These are phyloP conservation scores for Arthrobotrys pseudoclavata DNA, from an alignment of 2,329 filamentous ascomycete genomes.

Conservation along the genomic window DNA sequence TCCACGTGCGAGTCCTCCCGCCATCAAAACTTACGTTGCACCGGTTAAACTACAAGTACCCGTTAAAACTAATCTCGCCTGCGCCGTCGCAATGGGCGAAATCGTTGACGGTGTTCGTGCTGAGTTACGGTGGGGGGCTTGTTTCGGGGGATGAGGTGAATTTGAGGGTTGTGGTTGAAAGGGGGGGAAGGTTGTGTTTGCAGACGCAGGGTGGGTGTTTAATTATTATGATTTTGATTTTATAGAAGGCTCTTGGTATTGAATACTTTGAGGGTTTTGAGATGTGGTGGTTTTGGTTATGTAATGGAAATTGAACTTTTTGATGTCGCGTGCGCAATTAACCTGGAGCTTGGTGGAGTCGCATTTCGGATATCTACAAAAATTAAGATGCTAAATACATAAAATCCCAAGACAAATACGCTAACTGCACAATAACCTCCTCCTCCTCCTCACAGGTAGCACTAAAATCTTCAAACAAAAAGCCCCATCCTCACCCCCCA, in stretches of 20 bases:
- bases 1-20: conserved; percentile 80
- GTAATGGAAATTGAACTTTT: conserved; percentile 19
- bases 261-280: background rate
- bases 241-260: background rate
- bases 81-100: conserved; percentile 71
- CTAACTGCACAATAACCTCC: conserved; percentile 64
- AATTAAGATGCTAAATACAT: too few relatives aligned
- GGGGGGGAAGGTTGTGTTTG: conserved; percentile 61
- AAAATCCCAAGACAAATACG: too few relatives aligned
- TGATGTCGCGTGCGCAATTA: conserved; percentile 17
- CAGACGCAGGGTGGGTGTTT: conserved; percentile 66
- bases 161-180: conserved; percentile 68
- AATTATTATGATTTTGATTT: too few relatives aligned
- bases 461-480: conserved; percentile 93
- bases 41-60: conserved; percentile 90
- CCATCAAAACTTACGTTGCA: conserved; percentile 75
- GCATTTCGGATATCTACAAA: background rate
- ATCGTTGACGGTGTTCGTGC: conserved; percentile 84
- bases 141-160: conserved; percentile 87
- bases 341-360: background rate
- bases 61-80: conserved; percentile 91
- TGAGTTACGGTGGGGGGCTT: conserved; percentile 94
- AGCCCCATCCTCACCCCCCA: conserved; percentile 71
- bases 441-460: too few relatives aligned
- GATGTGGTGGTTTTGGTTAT: conserved; percentile 22